These are phyloP conservation scores for Letharia lupina DNA, from an alignment of 495 filamentous ascomycete genomes.

Conservation along the genomic window DNA sequence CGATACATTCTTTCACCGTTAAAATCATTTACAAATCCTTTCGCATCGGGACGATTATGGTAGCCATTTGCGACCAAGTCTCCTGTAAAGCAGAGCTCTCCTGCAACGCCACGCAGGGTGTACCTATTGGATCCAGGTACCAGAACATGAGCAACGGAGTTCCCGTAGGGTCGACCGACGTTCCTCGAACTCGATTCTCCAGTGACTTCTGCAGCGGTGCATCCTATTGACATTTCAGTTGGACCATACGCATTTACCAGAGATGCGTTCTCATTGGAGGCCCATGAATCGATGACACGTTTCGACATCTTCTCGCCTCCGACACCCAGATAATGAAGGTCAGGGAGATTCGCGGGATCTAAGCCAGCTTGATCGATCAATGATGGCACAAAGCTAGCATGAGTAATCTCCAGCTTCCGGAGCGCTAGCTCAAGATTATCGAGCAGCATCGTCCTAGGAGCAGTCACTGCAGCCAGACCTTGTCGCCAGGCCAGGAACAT, in stretches of 20 bases:
- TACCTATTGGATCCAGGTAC: slow-evolving; percentile 56
- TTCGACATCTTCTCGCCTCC: slow-evolving; percentile 42
- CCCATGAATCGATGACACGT: slow-evolving; percentile 41
- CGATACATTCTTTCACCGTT: slow-evolving; percentile 39
- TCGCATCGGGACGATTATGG: slow-evolving; percentile 59
- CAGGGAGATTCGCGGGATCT: slow-evolving; percentile 28
- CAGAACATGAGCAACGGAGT: slow-evolving; percentile 77
- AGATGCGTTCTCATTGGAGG: slow-evolving; percentile 28
- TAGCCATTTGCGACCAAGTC: slow-evolving; percentile 84
- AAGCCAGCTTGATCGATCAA: slow-evolving; percentile 29
- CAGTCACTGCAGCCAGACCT: slow-evolving; percentile 33
- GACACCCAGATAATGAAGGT: slow-evolving; percentile 34
- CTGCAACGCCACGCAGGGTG: slow-evolving; percentile 68
- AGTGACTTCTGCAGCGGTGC: slow-evolving; percentile 67
- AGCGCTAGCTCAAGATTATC: slow-evolving; percentile 45
- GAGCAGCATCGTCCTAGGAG: slow-evolving; percentile 29
- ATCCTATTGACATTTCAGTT: slow-evolving; percentile 85
- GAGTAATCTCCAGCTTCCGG: slow-evolving; percentile 63
- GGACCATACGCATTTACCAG: slow-evolving; percentile 60
- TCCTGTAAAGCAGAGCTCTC: slow-evolving; percentile 81
- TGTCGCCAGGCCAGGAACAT: slow-evolving; percentile 36
- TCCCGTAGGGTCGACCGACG: slow-evolving; percentile 75
- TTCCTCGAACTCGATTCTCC: slow-evolving; percentile 67
- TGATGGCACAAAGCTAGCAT: slow-evolving; percentile 43
- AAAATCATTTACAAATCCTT: slow-evolving; percentile 35